Evolutionary conservation across 2,329 filamentous ascomycete genomes (phyloP).

Genomic region (Trichoderma sp.): DNA sequence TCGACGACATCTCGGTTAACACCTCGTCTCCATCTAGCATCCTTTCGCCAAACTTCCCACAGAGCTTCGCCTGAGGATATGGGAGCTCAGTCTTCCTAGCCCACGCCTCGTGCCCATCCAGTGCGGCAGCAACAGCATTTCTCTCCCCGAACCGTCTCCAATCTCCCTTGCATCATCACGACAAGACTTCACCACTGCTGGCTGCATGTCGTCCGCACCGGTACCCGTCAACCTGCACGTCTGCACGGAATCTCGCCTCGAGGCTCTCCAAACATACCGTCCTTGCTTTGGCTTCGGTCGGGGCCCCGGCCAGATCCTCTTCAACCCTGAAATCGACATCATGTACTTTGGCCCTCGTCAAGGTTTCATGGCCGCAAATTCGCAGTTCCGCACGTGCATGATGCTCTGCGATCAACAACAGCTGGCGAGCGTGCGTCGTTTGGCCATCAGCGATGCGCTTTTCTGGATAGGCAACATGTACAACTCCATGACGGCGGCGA

Average conservation of each 20-base stretch:
- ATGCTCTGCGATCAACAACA: constrained; percentile 45
- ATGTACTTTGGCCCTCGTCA: constrained; percentile 50
- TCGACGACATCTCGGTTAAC: not conserved
- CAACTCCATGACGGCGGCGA: constrained; percentile 43
- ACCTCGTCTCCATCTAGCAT: constrained; percentile 35
- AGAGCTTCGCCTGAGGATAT: constrained; percentile 52
- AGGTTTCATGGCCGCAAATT: constrained; percentile 48
- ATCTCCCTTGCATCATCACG: not conserved
- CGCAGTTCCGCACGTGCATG: constrained; percentile 49
- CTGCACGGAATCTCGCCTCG: constrained; percentile 49
- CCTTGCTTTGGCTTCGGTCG: constrained; percentile 47
- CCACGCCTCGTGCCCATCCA: constrained; percentile 48
- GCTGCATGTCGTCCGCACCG: constrained; percentile 46
- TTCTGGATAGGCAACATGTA: constrained; percentile 43
- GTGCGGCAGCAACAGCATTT: constrained; percentile 41
- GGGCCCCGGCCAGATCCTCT: constrained; percentile 45
- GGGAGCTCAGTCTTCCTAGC: constrained; percentile 47
- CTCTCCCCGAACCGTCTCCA: not conserved
- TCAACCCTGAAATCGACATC: constrained; percentile 46
- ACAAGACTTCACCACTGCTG: constrained; percentile 27
- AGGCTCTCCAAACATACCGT: constrained; percentile 46
- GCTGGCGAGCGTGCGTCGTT: constrained; percentile 43
- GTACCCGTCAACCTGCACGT: constrained; percentile 49
- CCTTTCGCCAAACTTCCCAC: constrained; percentile 47
- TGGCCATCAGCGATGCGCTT: constrained; percentile 50